These are phyloP conservation scores for Venustampulla echinocandica DNA, from an alignment of 495 filamentous ascomycete species.

Conservation along the genomic window DNA sequence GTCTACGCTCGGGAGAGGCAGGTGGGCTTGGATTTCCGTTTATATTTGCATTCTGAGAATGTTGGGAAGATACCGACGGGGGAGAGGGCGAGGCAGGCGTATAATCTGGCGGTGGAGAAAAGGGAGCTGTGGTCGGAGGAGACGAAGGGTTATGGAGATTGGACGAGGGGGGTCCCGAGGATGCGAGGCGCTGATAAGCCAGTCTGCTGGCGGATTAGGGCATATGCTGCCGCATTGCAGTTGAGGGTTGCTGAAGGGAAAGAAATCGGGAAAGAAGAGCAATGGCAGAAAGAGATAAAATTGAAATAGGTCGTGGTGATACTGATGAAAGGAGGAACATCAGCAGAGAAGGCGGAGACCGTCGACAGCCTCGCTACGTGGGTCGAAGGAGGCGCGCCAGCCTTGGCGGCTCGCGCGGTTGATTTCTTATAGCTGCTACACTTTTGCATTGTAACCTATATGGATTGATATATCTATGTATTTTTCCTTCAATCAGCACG, in stretches of 20 bases:
- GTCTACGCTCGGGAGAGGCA: slow-evolving; percentile 9
- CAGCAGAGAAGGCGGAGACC: not conserved
- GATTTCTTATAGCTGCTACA: too few species aligned
- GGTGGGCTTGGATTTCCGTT: too few species aligned
- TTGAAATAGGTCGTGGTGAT: not conserved
- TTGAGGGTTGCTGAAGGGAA: not conserved
- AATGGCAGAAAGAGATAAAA: slow-evolving; percentile 1
- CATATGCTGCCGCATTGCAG: slow-evolving; percentile 28
- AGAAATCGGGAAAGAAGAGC: not conserved
- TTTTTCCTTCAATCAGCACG: too few species aligned
- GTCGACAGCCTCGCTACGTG: not conserved
- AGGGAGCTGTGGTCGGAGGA: too few species aligned
- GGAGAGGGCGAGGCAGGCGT: not conserved
- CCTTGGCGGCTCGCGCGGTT: too few species aligned
- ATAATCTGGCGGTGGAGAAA: slow-evolving; percentile 1
- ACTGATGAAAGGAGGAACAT: not conserved
- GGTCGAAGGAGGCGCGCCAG: too few species aligned
- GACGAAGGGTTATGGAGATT: not conserved
- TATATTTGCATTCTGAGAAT: too few species aligned
- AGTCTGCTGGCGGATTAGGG: slow-evolving; percentile 18
- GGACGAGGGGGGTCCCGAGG: not conserved
- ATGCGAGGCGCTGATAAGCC: slow-evolving; percentile 15
- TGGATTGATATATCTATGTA: too few species aligned
- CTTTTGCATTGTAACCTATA: too few species aligned
- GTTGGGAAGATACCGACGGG: slow-evolving; percentile 13